Evolutionary conservation across 208 protist genomes (phyloP).

Genomic region (Phytomonas serpens): DNA sequence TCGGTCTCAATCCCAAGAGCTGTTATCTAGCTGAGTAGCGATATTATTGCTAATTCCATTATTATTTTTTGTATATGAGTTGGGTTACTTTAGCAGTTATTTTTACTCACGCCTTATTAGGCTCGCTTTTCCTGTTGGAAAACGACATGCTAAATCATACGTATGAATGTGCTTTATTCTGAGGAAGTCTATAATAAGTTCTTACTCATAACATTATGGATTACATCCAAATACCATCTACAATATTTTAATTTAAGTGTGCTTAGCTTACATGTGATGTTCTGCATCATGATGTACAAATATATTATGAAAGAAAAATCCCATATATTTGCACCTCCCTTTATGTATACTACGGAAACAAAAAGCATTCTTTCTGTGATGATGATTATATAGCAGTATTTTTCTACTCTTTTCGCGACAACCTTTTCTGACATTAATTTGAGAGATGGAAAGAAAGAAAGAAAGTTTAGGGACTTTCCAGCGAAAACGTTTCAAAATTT

Average conservation of each 20-base stretch:
- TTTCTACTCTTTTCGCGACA: conserved; percentile 4
- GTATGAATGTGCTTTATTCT: background rate
- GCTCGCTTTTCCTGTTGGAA: background rate
- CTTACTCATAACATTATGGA: background rate
- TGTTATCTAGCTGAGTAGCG: background rate
- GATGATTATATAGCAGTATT: background rate
- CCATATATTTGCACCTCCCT: background rate
- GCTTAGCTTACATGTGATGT: background rate
- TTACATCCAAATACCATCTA: background rate
- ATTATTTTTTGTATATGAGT: background rate
- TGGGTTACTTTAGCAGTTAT: background rate
- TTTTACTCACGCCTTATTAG: background rate
- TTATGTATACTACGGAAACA: background rate
- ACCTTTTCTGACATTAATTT: conserved; percentile 3
- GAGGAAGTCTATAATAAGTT: background rate
- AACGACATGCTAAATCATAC: background rate
- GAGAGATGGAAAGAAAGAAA: background rate
- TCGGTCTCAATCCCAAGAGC: background rate
- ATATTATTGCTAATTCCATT: background rate
- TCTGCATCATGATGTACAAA: background rate
- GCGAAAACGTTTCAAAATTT: background rate
- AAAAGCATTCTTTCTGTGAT: background rate
- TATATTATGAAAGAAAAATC: conserved; percentile 1
- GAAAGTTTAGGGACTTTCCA: background rate
- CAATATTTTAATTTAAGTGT: conserved; percentile 1